Evolutionary conservation across 2,329 filamentous ascomycete genomes (phyloP), one percentile per base, ranked within the genome.

Genomic region (Fusarium haematococcum): DNA sequence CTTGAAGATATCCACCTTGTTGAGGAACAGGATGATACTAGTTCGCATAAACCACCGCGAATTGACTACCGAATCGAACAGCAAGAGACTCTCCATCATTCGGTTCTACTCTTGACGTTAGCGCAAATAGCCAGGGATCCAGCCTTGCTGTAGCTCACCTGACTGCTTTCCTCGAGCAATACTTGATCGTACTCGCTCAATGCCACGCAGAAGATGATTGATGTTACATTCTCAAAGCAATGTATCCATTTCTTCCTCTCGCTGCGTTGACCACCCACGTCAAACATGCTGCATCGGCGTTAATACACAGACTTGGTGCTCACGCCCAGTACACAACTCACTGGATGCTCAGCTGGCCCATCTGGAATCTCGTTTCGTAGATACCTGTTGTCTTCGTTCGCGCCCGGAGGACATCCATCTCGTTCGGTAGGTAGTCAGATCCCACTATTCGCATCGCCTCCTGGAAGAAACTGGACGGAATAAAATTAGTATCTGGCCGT

Each of bases 211-310:
- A 99, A 99, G 77, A 99, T 99, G 83, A 99, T 99, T 5, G 97
- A 98, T 50, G 97, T 99, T 79, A 99, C 97, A 79, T 98, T 98
- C 84, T 99, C 97, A 83, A 99, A 99, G 86, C 97, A 99, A 85
- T 99, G 97, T 81, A 99, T 99, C 97, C 97, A 99, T 86, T 99
- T 99, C 88, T 99, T 99, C 73, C 97, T 91, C 85, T 99, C 97
- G 83, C 96, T 98, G 81, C 97, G 89, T 85, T 99, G 97, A 27
- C 97, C 97, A 73, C 97, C 97, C 6, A 99, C 97, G 83, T 99
- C 97, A 81, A 99, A 99, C 97, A 99, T 99, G 86, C 96, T 98
- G 81, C 32, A 27, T 63, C 48, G 14, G 41, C 4, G 71, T 81
- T 54, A 82, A 79, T 57, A 61, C 60, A 54, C 39, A 56, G n/a